A percentile compares a stretch with the other conserved stretches of the same genome.
Conservation (phyloP, 495 filamentous ascomycete genomes). For the Aeminium ludgeri region DNA sequence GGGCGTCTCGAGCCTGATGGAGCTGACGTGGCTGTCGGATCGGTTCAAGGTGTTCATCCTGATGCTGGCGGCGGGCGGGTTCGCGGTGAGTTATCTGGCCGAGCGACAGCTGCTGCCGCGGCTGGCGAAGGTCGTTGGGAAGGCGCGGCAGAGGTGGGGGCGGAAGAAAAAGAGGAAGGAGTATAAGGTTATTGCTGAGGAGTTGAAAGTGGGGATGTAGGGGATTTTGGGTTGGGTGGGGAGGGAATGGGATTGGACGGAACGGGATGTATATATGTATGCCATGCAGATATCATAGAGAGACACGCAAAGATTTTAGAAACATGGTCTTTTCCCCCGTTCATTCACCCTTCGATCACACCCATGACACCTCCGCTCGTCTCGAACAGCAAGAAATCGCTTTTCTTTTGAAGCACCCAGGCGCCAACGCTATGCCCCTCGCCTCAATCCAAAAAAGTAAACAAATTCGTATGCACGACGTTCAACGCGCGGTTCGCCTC, state of each 20-base stretch:
- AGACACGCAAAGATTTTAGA: no score
- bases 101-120: constrained; percentile 54
- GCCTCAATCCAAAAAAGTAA: constrained; percentile 31
- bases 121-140: constrained; percentile 52
- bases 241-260: no score
- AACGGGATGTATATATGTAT: no score
- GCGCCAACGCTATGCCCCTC: background rate
- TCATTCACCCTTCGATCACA: no score
- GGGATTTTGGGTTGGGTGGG: no score
- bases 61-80: constrained; percentile 46
- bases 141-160: constrained; percentile 34
- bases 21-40: constrained; percentile 57
- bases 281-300: no score
- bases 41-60: constrained; percentile 58
- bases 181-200: constrained; percentile 67
- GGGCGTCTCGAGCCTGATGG: constrained; percentile 60
- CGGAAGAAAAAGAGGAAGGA: constrained; percentile 62
- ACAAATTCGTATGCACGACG: constrained; percentile 84
- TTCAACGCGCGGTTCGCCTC: constrained; percentile 86
- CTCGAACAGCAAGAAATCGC: no score
- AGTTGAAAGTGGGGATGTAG: constrained; percentile 32
- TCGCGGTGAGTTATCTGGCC: constrained; percentile 46
- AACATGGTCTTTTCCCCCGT: no score
- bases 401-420: no score
- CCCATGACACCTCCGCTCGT: no score